phyloP scores from a whole-genome alignment of 2,329 filamentous ascomycete genomes.

The Cyphellophora attinorum region DNA sequence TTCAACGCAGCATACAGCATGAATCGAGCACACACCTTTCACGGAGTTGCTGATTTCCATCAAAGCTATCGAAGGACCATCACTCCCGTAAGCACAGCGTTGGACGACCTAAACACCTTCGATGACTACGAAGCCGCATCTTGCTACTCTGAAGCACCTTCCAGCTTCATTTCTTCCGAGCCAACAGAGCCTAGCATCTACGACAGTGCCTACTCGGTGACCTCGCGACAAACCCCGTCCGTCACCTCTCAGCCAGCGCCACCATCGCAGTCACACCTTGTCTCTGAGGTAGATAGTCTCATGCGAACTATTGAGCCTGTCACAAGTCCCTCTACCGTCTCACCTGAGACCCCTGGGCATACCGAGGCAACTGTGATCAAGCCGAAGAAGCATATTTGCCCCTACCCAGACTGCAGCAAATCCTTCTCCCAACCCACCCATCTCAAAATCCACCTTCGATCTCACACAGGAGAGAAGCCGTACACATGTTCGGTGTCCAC shows the following conservation, averaged over 20 bases:
- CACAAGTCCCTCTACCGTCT: slow-evolving; percentile 18
- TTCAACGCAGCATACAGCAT: neutral
- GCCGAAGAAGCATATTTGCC: slow-evolving; percentile 60
- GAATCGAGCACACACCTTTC: neutral
- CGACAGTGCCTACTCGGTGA: neutral
- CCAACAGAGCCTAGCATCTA: neutral
- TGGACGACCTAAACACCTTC: slow-evolving; percentile 12
- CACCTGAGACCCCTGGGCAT: slow-evolving; percentile 17
- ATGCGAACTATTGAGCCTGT: slow-evolving; percentile 73
- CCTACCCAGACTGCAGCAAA: slow-evolving; percentile 64
- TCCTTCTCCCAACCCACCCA: slow-evolving; percentile 88
- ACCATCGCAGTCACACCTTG: neutral
- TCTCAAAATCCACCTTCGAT: slow-evolving; percentile 76
- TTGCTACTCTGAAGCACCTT: slow-evolving; percentile 14
- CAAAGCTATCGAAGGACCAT: neutral
- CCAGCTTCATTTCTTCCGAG: slow-evolving; percentile 12
- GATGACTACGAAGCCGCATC: slow-evolving; percentile 3
- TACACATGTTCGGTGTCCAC: slow-evolving; percentile 64
- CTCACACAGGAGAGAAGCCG: slow-evolving; percentile 83
- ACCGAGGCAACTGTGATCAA: slow-evolving; percentile 20
- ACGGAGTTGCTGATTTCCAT: neutral
- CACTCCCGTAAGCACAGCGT: neutral
- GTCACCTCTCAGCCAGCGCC: neutral
- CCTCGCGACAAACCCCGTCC: neutral
- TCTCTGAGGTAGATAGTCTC: slow-evolving; percentile 65